A percentile compares a stretch with the other conserved stretches of the same genome.
These are phyloP conservation scores for Penicillium steckii DNA, from an alignment of 495 filamentous ascomycete genomes.

Conservation along the genomic window DNA sequence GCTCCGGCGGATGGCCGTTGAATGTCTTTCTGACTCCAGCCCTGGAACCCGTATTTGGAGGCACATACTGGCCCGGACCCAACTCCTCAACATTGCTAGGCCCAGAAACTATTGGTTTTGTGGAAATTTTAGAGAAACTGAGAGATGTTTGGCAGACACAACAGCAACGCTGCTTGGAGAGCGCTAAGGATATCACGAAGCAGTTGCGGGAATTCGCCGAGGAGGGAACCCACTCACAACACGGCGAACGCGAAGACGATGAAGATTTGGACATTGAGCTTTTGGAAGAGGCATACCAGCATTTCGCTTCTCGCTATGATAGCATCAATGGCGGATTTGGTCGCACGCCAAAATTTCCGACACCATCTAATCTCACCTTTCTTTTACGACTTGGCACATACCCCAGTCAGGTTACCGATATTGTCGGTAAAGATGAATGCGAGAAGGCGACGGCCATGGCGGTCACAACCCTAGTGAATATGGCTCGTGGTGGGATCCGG, in stretches of 20 bases:
- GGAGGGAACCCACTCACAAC: slow-evolving; percentile 69
- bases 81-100: slow-evolving; percentile 48
- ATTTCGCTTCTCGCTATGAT: slow-evolving; percentile 80
- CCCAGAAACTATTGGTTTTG: slow-evolving; percentile 65
- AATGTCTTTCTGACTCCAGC: slow-evolving; percentile 96
- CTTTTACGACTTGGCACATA: slow-evolving; percentile 74
- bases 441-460: slow-evolving; percentile 77
- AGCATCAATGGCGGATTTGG: slow-evolving; percentile 73
- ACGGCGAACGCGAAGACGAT: slow-evolving; percentile 52
- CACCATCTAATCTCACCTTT: slow-evolving; percentile 80
- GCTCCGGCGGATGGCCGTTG: slow-evolving; percentile 91
- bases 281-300: slow-evolving; percentile 82
- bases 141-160: slow-evolving; percentile 81
- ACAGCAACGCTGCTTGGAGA: slow-evolving; percentile 73
- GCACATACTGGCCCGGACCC: slow-evolving; percentile 93
- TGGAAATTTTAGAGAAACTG: slow-evolving; percentile 81
- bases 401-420: slow-evolving; percentile 69
- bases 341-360: slow-evolving; percentile 83
- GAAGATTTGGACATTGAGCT: slow-evolving; percentile 83
- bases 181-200: slow-evolving; percentile 76
- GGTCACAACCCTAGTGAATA: slow-evolving; percentile 72
- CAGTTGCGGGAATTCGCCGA: slow-evolving; percentile 83
- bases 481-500: slow-evolving; percentile 83
- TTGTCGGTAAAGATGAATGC: slow-evolving; percentile 82
- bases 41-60: slow-evolving; percentile 91